These are phyloP conservation scores for Boeremia exigua DNA, from an alignment of 2,329 filamentous ascomycete genomes.

Conservation along the genomic window DNA sequence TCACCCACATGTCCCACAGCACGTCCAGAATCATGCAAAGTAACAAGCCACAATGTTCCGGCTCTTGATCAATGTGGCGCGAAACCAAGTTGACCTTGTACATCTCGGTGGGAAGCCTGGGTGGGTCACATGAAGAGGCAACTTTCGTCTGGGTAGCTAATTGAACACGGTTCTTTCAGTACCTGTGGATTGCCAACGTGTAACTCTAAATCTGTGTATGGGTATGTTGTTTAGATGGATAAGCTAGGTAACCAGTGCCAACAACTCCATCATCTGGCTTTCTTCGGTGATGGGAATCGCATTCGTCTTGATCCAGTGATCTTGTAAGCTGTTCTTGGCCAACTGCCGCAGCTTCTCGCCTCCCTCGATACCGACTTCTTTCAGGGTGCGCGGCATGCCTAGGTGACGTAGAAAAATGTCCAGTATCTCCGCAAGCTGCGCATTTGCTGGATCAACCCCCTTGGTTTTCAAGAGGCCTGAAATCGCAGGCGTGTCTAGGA, in stretches of 20 bases:
- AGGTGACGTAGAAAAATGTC: not conserved
- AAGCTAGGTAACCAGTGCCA: not conserved
- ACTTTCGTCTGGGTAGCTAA: not conserved
- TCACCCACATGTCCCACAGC: not conserved
- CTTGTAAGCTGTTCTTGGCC: not conserved
- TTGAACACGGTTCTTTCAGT: too few relatives aligned
- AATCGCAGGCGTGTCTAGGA: not conserved
- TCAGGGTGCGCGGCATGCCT: constrained; percentile 1
- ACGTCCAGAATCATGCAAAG: not conserved
- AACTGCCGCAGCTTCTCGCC: not conserved
- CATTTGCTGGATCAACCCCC: not conserved
- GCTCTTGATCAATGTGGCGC: not conserved
- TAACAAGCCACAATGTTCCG: not conserved
- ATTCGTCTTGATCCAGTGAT: constrained; percentile 2
- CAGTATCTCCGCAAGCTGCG: not conserved
- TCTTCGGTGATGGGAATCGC: not conserved
- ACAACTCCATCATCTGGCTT: constrained; percentile 1
- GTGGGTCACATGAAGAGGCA: not conserved
- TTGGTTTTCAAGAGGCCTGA: not conserved
- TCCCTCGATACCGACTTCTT: not conserved
- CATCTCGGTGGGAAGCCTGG: not conserved
- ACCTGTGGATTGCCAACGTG: too few relatives aligned
- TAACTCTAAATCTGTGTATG: not conserved
- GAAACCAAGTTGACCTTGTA: not conserved
- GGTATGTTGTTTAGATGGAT: not conserved